Conservation (phyloP, 75 land plant genomes). For the Pseudotsuga menziesii region DNA sequence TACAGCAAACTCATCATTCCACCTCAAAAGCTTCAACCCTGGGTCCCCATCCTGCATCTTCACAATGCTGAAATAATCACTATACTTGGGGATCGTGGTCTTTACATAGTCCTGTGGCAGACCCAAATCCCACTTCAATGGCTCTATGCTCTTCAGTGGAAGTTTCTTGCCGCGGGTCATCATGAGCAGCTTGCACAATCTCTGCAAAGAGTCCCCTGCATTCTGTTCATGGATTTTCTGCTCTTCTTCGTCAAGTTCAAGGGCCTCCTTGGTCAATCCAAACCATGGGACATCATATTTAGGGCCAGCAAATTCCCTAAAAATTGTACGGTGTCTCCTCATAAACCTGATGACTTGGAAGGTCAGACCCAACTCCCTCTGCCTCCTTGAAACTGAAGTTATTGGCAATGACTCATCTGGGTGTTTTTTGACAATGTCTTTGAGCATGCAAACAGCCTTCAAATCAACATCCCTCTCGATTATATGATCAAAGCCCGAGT, state of each 20-base stretch:
- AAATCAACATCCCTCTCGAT: no score
- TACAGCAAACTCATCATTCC: conserved; percentile 14
- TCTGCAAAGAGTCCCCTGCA: conserved; percentile 15
- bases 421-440: neutral
- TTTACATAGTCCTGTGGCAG: conserved; percentile 40
- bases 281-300: conserved; percentile 44
- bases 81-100: conserved; percentile 11
- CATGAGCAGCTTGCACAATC: conserved; percentile 40
- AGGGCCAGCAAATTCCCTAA: conserved; percentile 43
- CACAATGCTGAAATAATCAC: conserved; percentile 31
- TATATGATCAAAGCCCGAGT: no score
- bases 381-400: conserved; percentile 39
- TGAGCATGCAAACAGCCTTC: no score
- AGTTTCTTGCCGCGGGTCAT: conserved; percentile 40
- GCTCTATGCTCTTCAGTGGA: conserved; percentile 31
- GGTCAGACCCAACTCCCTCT: conserved; percentile 23
- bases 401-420: conserved; percentile 33
- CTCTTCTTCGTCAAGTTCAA: conserved; percentile 40
- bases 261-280: conserved; percentile 42
- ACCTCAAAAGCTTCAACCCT: conserved; percentile 24
- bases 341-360: conserved; percentile 40
- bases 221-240: conserved; percentile 11
- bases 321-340: conserved; percentile 44
- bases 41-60: conserved; percentile 28
- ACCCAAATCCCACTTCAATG: conserved; percentile 46